Evolutionary conservation across 1,139 yeast genomes (phyloP).

Genomic region (Zygoascus hellenicus): DNA sequence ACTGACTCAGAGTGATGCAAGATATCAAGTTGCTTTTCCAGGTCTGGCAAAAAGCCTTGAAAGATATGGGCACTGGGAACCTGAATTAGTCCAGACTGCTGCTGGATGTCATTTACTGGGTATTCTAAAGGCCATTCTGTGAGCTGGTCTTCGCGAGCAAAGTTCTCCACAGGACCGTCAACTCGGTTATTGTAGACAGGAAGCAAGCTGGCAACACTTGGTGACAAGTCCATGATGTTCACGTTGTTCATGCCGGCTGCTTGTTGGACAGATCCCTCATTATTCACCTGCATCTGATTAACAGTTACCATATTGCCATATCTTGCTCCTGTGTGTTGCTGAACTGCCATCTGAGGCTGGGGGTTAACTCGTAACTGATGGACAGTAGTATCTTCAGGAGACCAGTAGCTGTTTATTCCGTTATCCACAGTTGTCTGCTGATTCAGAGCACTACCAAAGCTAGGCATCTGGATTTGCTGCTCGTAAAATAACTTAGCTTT

Average conservation of each 20-base stretch:
- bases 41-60: constrained; percentile 26
- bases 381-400: too few species aligned
- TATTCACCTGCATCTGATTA: too few species aligned
- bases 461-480: too few species aligned
- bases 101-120: constrained; percentile 4
- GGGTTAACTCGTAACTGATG: too few species aligned
- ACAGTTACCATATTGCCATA: too few species aligned
- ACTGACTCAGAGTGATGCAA: constrained; percentile 11
- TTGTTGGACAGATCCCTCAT: too few species aligned
- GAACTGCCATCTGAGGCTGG: too few species aligned
- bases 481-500: too few species aligned
- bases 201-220: constrained; percentile 9
- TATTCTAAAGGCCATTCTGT: constrained; percentile 15
- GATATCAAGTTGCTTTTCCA: constrained; percentile 22
- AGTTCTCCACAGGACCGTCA: background rate
- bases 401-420: too few species aligned
- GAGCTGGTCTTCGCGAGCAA: background rate
- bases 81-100: constrained; percentile 10
- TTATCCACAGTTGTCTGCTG: too few species aligned
- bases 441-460: too few species aligned
- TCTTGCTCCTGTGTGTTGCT: too few species aligned
- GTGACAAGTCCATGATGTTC: constrained; percentile 2
- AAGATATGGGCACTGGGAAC: constrained; percentile 24
- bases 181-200: constrained; percentile 4
- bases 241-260: background rate